Evolutionary conservation across 2,329 filamentous ascomycete species (phyloP).

Genomic region (Verticillium nubilum): DNA sequence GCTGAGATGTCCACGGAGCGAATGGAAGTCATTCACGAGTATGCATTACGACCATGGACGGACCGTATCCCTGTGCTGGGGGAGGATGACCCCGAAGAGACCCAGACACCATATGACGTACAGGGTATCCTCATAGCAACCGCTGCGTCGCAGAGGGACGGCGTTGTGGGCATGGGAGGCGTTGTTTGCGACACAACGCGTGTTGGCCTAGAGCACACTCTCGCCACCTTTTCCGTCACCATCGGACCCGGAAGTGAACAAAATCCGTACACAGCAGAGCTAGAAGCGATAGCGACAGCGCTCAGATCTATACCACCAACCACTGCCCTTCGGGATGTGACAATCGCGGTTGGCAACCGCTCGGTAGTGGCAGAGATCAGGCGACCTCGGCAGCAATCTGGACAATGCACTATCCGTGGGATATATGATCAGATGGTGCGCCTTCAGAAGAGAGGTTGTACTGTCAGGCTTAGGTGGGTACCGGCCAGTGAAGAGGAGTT

Average conservation of each 20-base stretch:
- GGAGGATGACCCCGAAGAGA: background rate
- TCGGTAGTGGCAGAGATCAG: slow-evolving; percentile 7
- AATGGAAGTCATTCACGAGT: slow-evolving; percentile 7
- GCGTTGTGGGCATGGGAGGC: slow-evolving; percentile 7
- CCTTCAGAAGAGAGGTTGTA: background rate
- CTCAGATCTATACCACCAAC: slow-evolving; percentile 6
- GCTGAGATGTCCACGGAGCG: background rate
- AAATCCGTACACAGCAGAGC: slow-evolving; percentile 12
- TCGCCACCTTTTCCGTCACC: slow-evolving; percentile 11
- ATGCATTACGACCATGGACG: slow-evolving; percentile 5
- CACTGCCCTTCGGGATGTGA: slow-evolving; percentile 4
- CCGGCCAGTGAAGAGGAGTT: background rate
- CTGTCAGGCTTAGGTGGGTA: background rate
- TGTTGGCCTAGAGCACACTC: slow-evolving; percentile 1
- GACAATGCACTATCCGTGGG: slow-evolving; percentile 11
- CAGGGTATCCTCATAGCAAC: slow-evolving; percentile 1
- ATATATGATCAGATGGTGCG: slow-evolving; percentile 12
- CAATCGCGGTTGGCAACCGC: slow-evolving; percentile 10
- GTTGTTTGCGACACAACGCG: slow-evolving; percentile 1
- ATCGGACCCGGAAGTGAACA: slow-evolving; percentile 10
- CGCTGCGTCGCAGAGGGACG: slow-evolving; percentile 11
- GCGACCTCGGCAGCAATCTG: slow-evolving; percentile 12
- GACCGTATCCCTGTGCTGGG: slow-evolving; percentile 4
- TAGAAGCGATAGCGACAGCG: slow-evolving; percentile 11
- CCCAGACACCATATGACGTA: background rate